Percentiles rank a stretch among this genome's conserved stretches.
Evolutionary conservation across 768 basidiomycete genomes (phyloP).

Genomic region (Lentinula sp.): DNA sequence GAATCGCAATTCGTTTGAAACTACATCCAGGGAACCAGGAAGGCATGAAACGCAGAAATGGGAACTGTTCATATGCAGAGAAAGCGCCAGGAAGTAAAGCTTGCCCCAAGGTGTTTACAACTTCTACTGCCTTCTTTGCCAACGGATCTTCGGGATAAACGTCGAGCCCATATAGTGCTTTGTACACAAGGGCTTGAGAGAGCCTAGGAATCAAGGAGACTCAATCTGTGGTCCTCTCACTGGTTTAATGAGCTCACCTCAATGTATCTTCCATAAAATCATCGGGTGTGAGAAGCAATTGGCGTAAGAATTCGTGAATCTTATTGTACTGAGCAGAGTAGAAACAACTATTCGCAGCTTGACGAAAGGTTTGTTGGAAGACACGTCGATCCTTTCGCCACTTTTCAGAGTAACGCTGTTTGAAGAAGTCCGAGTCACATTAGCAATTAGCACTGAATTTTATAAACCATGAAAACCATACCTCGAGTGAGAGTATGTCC

Average conservation of each 20-base stretch:
- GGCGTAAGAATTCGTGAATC: neutral
- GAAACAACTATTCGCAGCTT: neutral
- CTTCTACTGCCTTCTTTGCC: neutral
- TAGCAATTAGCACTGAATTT: too few species aligned
- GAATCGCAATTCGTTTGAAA: neutral
- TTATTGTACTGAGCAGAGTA: neutral
- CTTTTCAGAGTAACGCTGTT: neutral
- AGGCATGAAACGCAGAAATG: neutral
- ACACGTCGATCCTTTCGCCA: neutral
- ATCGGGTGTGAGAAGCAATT: neutral
- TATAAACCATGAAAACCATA: neutral
- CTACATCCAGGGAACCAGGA: constrained; percentile 1
- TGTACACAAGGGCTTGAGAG: constrained; percentile 22
- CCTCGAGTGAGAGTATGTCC: neutral
- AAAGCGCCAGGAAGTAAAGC: neutral
- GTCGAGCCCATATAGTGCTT: constrained; percentile 27
- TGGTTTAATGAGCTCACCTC: neutral
- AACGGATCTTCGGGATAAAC: constrained; percentile 13
- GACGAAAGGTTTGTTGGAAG: neutral
- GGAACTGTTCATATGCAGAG: neutral
- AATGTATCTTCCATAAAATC: neutral
- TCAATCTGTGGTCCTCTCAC: neutral
- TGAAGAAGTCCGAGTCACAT: too few species aligned
- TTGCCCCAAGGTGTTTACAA: neutral
- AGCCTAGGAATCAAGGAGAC: neutral